A percentile compares a stretch with the other conserved stretches of the same genome.
Evolutionary conservation across 805 yeast species (phyloP).

Genomic region (Suhomyces emberorum): DNA sequence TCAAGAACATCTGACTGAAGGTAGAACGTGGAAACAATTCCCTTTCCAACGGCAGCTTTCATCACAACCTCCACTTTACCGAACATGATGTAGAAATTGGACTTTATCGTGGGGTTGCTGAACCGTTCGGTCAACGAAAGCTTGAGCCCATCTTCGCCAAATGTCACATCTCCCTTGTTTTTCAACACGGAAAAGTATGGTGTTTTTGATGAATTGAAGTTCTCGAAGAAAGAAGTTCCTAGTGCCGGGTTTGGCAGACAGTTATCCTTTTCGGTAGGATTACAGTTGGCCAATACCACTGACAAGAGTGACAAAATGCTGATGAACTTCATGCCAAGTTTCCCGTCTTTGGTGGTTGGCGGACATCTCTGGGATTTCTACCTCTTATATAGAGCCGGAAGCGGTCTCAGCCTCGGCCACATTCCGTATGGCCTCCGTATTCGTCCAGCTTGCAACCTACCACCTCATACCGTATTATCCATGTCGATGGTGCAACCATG

Average conservation of each 20-base stretch:
- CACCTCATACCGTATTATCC: too few relatives aligned
- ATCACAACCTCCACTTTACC: slow-evolving; percentile 75
- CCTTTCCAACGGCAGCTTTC: slow-evolving; percentile 73
- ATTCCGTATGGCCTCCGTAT: too few relatives aligned
- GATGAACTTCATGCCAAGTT: too few relatives aligned
- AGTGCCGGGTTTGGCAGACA: slow-evolving; percentile 32
- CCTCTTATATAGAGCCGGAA: too few relatives aligned
- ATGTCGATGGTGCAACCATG: too few relatives aligned
- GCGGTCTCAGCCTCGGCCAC: too few relatives aligned
- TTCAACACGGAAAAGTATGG: slow-evolving; percentile 10
- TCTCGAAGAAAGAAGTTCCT: slow-evolving; percentile 27
- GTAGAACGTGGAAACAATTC: slow-evolving; percentile 77
- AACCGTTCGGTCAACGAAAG: slow-evolving; percentile 58
- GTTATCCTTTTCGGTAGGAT: slow-evolving; percentile 22
- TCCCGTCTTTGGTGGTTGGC: too few relatives aligned
- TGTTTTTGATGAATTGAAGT: slow-evolving; percentile 13
- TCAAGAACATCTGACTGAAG: slow-evolving; percentile 82
- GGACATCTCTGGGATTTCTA: too few relatives aligned
- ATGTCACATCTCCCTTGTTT: slow-evolving; percentile 15
- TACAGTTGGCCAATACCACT: slow-evolving; percentile 17
- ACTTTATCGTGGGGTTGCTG: slow-evolving; percentile 76
- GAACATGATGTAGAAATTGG: slow-evolving; percentile 83
- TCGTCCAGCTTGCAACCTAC: too few relatives aligned
- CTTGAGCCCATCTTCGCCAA: slow-evolving; percentile 50
- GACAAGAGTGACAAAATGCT: not conserved